A percentile compares a stretch with the other conserved stretches of the same genome.
These are phyloP conservation scores for Colletotrichum caudatum DNA, from an alignment of 2,329 filamentous ascomycete species.

Conservation along the genomic window DNA sequence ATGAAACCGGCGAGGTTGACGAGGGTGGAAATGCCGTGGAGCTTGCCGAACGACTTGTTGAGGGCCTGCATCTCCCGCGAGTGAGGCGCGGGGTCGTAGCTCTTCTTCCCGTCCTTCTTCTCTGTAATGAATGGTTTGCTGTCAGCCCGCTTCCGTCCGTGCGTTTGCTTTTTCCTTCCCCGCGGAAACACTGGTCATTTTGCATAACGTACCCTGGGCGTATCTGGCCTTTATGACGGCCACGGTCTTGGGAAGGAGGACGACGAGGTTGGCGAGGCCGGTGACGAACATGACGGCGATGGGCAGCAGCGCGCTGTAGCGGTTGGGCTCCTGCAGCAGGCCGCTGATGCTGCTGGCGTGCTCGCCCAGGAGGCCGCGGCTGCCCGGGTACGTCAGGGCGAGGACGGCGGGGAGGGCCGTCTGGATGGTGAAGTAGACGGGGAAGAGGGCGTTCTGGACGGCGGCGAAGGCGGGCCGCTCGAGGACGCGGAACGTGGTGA, in stretches of 20 bases:
- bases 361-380: slow-evolving; percentile 58
- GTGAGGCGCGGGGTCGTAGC: slow-evolving; percentile 82
- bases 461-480: slow-evolving; percentile 83
- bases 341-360: slow-evolving; percentile 61
- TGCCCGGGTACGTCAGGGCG: slow-evolving; percentile 84
- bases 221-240: slow-evolving; percentile 80
- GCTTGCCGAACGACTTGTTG: slow-evolving; percentile 80
- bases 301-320: slow-evolving; percentile 74
- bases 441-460: slow-evolving; percentile 85
- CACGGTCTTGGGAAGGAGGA: slow-evolving; percentile 81
- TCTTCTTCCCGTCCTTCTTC: slow-evolving; percentile 89
- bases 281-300: slow-evolving; percentile 77
- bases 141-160: slow-evolving; percentile 19
- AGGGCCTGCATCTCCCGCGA: slow-evolving; percentile 85
- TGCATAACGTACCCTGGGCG: slow-evolving; percentile 73
- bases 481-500: slow-evolving; percentile 81
- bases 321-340: slow-evolving; percentile 70
- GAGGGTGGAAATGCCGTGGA: slow-evolving; percentile 86
- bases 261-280: slow-evolving; percentile 75
- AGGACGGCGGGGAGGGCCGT: slow-evolving; percentile 78
- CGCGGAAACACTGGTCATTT: not conserved
- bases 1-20: slow-evolving; percentile 80
- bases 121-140: slow-evolving; percentile 60
- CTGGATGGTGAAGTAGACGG: slow-evolving; percentile 89
- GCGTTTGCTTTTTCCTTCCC: not conserved